Evolutionary conservation across 495 filamentous ascomycete species (phyloP), one percentile per base, ranked within the genome.

Genomic region (Aspergillus sclerotiicarbonarius): DNA sequence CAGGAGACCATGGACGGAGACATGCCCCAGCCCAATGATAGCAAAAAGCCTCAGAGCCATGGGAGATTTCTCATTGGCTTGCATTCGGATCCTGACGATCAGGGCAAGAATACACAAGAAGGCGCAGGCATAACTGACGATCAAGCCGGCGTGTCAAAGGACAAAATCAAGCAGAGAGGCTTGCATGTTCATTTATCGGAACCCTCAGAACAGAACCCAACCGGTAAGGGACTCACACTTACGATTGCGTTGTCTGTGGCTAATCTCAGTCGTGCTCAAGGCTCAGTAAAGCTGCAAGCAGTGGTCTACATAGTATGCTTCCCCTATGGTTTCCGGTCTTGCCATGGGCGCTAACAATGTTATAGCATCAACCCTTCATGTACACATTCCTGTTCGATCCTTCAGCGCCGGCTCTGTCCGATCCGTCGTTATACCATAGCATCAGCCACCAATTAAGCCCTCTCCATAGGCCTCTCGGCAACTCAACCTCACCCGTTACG

Each of bases 301-400:
- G 82, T 95, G 3, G 83, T 96, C 47, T 88, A 88, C 61, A 75
- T 85, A 55, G 80, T 84, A 71, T 50, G 79, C 71, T 1, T 20
- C 13, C 15, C 29, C 4, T 39, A n/a, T 21, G 18, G 35, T 8
- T 1, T 4, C 33, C 20, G 53, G 1, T 39, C 6, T 2, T 21
- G 3, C 55, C 21, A 32, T 44, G 29, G 48, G 45, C 51, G 41
- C 31, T 53, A 19, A 53, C 56, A 44, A 31, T 4, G 16, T n/a
- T 52, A 54, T 55, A 78, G 73, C 86, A 90, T 63, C 84, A 82
- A 66, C 94, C 94, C 3, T 97, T 98, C 72, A 88, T 96, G 54
- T 96, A 91, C 70, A 87, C 90, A 5, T 90, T 98, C 62, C 78
- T 98, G 15, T 97, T 98, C 74, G 80, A 89, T 47, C 80, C 85